A percentile compares a stretch with the other conserved stretches of the same genome.
phyloP scores from a whole-genome alignment of 768 basidiomycete species.

The Tricholoma bakamatsutake region DNA sequence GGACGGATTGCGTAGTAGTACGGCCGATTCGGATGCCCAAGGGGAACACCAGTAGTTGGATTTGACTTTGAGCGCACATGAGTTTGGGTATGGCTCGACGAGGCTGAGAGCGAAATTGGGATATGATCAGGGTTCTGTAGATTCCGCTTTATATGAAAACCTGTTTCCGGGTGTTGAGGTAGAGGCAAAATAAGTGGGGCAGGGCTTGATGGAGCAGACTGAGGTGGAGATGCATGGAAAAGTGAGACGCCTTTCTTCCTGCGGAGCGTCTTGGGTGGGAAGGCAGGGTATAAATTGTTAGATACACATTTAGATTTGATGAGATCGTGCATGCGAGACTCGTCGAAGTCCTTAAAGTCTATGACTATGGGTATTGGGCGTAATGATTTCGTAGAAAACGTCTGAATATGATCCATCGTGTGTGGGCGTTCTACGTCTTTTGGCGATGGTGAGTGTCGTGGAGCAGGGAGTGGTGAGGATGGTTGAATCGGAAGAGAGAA shows the following conservation, averaged over 20 bases:
- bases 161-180: slow-evolving; percentile 20
- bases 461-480: background rate
- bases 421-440: slow-evolving; percentile 8
- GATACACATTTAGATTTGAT: background rate
- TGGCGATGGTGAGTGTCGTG: slow-evolving; percentile 6
- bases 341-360: slow-evolving; percentile 10
- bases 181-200: background rate
- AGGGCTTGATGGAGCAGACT: slow-evolving; percentile 15
- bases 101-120: background rate
- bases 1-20: slow-evolving; percentile 50
- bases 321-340: slow-evolving; percentile 3
- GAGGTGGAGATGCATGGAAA: slow-evolving; percentile 22
- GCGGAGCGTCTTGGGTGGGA: slow-evolving; percentile 26
- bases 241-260: slow-evolving; percentile 32
- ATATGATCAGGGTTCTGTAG: background rate
- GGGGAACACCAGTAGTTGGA: slow-evolving; percentile 25
- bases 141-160: slow-evolving; percentile 13
- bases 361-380: slow-evolving; percentile 13
- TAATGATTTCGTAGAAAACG: slow-evolving; percentile 16
- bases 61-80: slow-evolving; percentile 21
- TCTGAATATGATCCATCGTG: slow-evolving; percentile 10
- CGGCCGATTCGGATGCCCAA: slow-evolving; percentile 48
- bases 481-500: background rate
- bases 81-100: slow-evolving; percentile 4
- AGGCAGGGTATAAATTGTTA: background rate